Base-by-base conservation (phyloP, 371 early-diverging fungal genomes). In the Lichtheimia ornata region DNA sequence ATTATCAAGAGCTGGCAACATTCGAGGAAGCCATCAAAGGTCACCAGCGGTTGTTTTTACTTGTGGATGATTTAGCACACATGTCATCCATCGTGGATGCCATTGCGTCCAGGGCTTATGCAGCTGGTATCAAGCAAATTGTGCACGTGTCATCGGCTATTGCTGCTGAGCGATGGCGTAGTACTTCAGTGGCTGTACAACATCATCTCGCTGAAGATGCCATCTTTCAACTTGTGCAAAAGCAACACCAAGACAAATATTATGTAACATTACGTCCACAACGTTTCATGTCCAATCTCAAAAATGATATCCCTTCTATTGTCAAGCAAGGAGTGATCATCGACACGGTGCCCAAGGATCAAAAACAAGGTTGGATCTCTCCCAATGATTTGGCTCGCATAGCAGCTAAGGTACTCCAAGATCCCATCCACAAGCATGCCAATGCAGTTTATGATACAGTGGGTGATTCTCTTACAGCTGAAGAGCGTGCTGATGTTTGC, bases 261-360 rank as follows among this genome's bases (percentile, higher is more conserved):
- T 62, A 60, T 42, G 71, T 77, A 1, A 44, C 75, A 0, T 63
- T 77, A 5, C 69, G 78, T n/a, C 78, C 78, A 2, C 58, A 57
- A 43, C 52, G 56, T 0, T 77, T 77, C 64, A 69, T 72, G 66
- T 57, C 71, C 11, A 76, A 76, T 44, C 11, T 35, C 11, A 35
- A 35, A 11, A 35, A 35, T 11, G 35, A 35, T 35, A 35, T 35
- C 6, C 35, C 11, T 35, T 47, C 45, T 6, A 7, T 58, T 6
- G 22, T n/a, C 25, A 18, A 50, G 45, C 44, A 49, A 30, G 41
- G 27, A 7, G 18, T 17, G 5, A 42, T 17, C 15, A 63, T 67
- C 50, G 69, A 63, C 41, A 51, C 25, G 0, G 0, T 9, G 4
- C 66, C 65, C 0, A 42, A 47, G 0, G 61, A 73, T 27, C 15